These are phyloP conservation scores for Chamaecyparis obtusa DNA, from an alignment of 75 land plant species.

Conservation along the genomic window DNA sequence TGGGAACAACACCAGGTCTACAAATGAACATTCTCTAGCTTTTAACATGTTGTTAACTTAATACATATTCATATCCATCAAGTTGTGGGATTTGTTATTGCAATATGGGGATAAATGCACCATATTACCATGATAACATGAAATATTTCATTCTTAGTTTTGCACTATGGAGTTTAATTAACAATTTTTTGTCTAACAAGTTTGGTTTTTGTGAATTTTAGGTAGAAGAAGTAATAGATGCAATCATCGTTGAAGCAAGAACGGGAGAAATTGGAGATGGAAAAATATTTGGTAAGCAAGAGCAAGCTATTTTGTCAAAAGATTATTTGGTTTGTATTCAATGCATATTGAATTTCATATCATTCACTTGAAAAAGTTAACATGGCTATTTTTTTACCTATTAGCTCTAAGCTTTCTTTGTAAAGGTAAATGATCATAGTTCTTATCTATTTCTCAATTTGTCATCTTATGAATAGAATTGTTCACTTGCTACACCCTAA, in stretches of 20 bases:
- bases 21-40: no score
- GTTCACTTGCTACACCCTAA: neutral
- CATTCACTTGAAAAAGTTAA: neutral
- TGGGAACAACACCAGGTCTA: no score
- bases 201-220: conserved; percentile 14
- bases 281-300: conserved; percentile 75
- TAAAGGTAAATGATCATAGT: neutral
- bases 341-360: neutral
- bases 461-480: neutral
- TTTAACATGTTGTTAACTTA: no score
- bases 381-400: neutral
- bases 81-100: neutral
- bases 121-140: no score
- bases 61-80: no score
- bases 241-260: conserved; percentile 75
- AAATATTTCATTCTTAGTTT: no score
- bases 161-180: neutral
- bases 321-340: neutral
- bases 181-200: neutral
- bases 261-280: conserved; percentile 98
- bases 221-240: conserved; percentile 86
- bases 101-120: neutral
- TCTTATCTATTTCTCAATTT: neutral
- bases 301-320: neutral
- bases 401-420: neutral